Conservation (phyloP, 371 early-diverging fungal genomes). For the Sporodiniella umbellata region DNA sequence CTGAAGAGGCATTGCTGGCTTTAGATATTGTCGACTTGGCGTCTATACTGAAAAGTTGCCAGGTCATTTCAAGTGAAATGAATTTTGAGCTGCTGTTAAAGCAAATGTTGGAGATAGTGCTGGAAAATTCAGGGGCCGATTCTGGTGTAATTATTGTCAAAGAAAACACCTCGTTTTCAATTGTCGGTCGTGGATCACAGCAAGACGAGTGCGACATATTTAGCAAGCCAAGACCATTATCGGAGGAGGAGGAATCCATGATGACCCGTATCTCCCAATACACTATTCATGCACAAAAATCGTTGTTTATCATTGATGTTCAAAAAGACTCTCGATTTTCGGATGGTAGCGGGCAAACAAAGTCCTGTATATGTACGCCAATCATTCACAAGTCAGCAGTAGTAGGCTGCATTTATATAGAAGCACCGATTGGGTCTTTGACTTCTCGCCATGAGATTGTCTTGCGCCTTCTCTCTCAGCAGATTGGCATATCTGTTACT, state of each 20-base stretch:
- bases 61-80: conserved; percentile 53
- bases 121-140: conserved; percentile 49
- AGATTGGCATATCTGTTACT: conserved; percentile 59
- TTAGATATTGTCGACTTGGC: conserved; percentile 47
- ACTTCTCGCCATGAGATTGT: conserved; percentile 53
- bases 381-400: conserved; percentile 53
- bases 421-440: conserved; percentile 47
- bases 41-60: conserved; percentile 48
- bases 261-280: conserved; percentile 40
- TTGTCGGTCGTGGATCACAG: conserved; percentile 41
- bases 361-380: conserved; percentile 56
- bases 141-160: conserved; percentile 48
- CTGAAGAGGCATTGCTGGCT: conserved; percentile 40
- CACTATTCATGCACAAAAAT: conserved; percentile 39
- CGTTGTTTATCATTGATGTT: conserved; percentile 34
- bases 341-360: conserved; percentile 27
- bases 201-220: conserved; percentile 36
- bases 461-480: conserved; percentile 51
- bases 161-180: conserved; percentile 36
- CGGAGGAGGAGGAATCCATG: conserved; percentile 38
- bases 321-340: conserved; percentile 43
- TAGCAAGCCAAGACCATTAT: conserved; percentile 26
- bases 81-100: conserved; percentile 50
- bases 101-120: conserved; percentile 48
- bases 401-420: conserved; percentile 61